A percentile compares a stretch with the other conserved stretches of the same genome.
Evolutionary conservation across 768 basidiomycete species (phyloP).

Genomic region (Lactarius trivialis): DNA sequence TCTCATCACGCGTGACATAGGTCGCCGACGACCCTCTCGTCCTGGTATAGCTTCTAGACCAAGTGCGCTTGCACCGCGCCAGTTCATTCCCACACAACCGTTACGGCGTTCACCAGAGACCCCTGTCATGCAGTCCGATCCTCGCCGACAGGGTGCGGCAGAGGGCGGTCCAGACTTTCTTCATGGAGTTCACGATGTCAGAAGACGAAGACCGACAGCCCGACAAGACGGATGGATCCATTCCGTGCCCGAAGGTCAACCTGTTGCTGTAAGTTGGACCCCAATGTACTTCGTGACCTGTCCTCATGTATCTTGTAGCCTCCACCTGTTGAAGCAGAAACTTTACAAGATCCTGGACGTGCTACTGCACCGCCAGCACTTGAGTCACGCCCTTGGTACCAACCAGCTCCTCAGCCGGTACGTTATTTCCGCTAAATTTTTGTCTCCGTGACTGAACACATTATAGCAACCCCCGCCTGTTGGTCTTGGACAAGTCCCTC

Average conservation of each 20-base stretch:
- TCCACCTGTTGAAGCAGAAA: background rate
- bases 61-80: background rate
- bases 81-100: background rate
- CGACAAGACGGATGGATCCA: background rate
- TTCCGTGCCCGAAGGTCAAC: background rate
- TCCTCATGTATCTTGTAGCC: slow-evolving; percentile 6
- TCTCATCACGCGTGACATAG: slow-evolving; percentile 12
- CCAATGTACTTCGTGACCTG: no score
- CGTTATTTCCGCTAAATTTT: background rate
- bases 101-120: background rate
- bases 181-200: background rate
- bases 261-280: background rate
- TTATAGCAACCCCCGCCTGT: slow-evolving; percentile 1
- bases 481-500: background rate
- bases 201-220: background rate
- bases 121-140: background rate
- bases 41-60: background rate
- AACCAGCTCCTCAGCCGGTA: background rate
- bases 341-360: background rate
- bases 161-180: slow-evolving; percentile 1
- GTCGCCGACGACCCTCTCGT: slow-evolving; percentile 4
- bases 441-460: background rate
- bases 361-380: slow-evolving; percentile 1
- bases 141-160: background rate
- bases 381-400: background rate